Evolutionary conservation across 192 early-diverging fungal species (phyloP).

Genomic region (Podila verticillata): DNA sequence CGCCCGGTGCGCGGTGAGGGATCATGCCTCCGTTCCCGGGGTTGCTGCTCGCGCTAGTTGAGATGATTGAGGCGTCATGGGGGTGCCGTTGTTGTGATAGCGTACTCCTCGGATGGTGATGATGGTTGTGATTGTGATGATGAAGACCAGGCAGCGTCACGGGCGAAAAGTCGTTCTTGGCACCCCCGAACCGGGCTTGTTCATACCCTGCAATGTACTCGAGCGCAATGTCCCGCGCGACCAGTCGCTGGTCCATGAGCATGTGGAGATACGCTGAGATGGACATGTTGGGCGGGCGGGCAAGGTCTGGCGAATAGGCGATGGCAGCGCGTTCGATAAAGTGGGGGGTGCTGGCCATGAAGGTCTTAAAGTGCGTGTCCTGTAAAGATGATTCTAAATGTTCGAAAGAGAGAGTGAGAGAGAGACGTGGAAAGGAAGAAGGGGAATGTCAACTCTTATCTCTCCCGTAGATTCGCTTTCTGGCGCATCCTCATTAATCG

Average conservation of each 20-base stretch:
- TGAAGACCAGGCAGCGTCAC: constrained; percentile 16
- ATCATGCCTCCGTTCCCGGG: background rate
- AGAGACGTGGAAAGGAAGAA: no score
- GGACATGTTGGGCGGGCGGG: constrained; percentile 59
- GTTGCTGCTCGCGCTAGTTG: background rate
- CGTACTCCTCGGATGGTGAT: background rate
- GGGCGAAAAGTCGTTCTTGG: constrained; percentile 14
- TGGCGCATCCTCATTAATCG: no score
- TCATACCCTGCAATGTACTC: constrained; percentile 68
- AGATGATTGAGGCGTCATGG: constrained; percentile 22
- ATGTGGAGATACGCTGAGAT: constrained; percentile 63
- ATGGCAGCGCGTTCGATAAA: constrained; percentile 64
- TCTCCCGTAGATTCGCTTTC: no score
- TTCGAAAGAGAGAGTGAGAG: no score
- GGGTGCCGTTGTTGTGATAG: background rate
- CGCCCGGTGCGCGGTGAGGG: background rate
- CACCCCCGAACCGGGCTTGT: constrained; percentile 59
- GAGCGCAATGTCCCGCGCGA: constrained; percentile 56
- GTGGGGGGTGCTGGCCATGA: constrained; percentile 62
- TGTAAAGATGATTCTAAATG: constrained; percentile 50
- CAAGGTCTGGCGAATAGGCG: constrained; percentile 39
- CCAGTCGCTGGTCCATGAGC: constrained; percentile 55
- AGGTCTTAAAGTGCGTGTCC: constrained; percentile 62
- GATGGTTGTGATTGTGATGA: background rate
- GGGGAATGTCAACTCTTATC: no score